These are phyloP conservation scores for Cercospora sojina DNA, from an alignment of 2,329 filamentous ascomycete genomes.

Conservation along the genomic window DNA sequence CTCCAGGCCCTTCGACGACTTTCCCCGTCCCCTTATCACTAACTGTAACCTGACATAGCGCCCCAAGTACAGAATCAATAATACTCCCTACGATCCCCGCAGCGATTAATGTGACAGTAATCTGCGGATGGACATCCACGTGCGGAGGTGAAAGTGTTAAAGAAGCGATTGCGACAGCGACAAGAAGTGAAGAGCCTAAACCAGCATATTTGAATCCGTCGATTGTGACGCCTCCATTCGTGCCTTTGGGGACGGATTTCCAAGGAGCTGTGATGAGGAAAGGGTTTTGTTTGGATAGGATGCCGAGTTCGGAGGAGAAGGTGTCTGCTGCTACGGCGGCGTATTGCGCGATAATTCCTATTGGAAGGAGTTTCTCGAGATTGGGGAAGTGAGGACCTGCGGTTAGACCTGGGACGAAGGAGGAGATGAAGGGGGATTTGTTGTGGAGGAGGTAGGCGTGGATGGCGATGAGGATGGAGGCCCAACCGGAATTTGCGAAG, in stretches of 20 bases:
- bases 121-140: constrained; percentile 17
- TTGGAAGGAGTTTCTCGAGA: constrained; percentile 43
- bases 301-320: constrained; percentile 92
- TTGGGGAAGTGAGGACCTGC: constrained; percentile 43
- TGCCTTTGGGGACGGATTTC: constrained; percentile 80
- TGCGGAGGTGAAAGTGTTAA: constrained; percentile 25
- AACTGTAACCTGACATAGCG: constrained; percentile 80
- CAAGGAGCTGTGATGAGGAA: constrained; percentile 82
- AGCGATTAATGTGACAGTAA: constrained; percentile 52
- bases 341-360: constrained; percentile 62
- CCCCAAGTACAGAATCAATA: constrained; percentile 84
- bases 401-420: constrained; percentile 20
- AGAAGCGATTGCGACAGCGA: constrained; percentile 62
- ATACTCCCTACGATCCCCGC: constrained; percentile 80
- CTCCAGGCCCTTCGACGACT: constrained; percentile 74
- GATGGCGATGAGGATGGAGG: constrained; percentile 62
- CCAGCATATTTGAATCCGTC: constrained; percentile 58
- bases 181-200: constrained; percentile 54
- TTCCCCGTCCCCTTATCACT: constrained; percentile 79
- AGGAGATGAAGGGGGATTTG: constrained; percentile 37
- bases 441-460: constrained; percentile 48
- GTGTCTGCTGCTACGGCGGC: constrained; percentile 90
- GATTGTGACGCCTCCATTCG: constrained; percentile 86
- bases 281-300: constrained; percentile 72
- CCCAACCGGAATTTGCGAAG: constrained; percentile 80